phyloP scores from a whole-genome alignment of 1,284 basidiomycete species.

The Leucoagaricus sp. region DNA sequence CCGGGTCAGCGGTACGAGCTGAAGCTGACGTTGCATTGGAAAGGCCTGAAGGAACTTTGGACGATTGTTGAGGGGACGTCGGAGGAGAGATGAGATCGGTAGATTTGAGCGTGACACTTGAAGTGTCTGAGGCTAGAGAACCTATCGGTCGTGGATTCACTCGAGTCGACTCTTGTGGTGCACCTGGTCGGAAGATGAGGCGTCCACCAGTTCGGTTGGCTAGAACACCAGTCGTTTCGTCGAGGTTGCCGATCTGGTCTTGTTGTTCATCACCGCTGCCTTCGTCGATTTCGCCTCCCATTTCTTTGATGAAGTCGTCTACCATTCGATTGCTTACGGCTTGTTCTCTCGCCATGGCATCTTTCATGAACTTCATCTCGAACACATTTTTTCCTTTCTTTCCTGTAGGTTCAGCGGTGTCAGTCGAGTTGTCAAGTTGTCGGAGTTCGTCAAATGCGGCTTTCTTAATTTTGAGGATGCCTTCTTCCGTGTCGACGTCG shows the following conservation, averaged over 20 bases:
- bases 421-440: conserved; percentile 36
- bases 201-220: conserved; percentile 61
- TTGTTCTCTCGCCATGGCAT: conserved; percentile 74
- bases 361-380: conserved; percentile 96
- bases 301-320: conserved; percentile 71
- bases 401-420: conserved; percentile 25
- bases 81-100: conserved; percentile 49
- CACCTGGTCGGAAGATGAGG: conserved; percentile 54
- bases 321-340: conserved; percentile 58
- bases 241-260: conserved; percentile 17
- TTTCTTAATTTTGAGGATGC: conserved; percentile 55
- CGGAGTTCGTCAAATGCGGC: conserved; percentile 77
- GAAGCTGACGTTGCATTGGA: conserved; percentile 12
- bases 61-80: conserved; percentile 24
- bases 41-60: conserved; percentile 18
- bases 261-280: conserved; percentile 30
- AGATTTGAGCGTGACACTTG: conserved; percentile 68
- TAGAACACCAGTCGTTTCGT: conserved; percentile 32
- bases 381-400: conserved; percentile 70
- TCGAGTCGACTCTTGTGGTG: conserved; percentile 14
- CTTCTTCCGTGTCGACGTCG: conserved; percentile 34
- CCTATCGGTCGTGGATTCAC: conserved; percentile 23
- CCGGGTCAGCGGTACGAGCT: not conserved
- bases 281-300: conserved; percentile 47
- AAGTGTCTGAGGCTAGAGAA: conserved; percentile 62